These are phyloP conservation scores for Lyophyllum decastes DNA, from an alignment of 768 basidiomycete species.

Conservation along the genomic window DNA sequence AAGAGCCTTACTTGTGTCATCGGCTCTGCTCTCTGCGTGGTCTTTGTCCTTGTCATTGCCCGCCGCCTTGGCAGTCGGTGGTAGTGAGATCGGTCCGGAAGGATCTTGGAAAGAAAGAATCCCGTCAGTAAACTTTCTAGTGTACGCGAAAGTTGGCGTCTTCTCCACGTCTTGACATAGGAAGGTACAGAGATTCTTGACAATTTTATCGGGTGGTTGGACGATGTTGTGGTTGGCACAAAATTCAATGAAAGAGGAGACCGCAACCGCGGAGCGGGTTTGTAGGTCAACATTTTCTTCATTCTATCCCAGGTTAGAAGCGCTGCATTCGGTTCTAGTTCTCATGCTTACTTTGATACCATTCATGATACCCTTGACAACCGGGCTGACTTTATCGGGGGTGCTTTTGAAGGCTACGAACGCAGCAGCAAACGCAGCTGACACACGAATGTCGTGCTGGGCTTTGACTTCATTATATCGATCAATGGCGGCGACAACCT, in stretches of 20 bases:
- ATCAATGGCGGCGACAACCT: conserved; percentile 70
- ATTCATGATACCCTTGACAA: conserved; percentile 97
- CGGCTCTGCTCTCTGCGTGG: conserved; percentile 41
- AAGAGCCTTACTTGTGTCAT: conserved; percentile 62
- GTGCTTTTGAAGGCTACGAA: conserved; percentile 85
- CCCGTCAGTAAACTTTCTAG: conserved; percentile 61
- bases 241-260: conserved; percentile 87
- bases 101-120: conserved; percentile 73
- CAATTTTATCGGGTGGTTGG: conserved; percentile 93
- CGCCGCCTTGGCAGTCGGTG: conserved; percentile 31
- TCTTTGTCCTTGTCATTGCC: conserved; percentile 46
- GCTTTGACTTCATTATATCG: conserved; percentile 81
- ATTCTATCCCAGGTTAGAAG: conserved; percentile 44
- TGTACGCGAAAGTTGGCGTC: conserved; percentile 85
- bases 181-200: conserved; percentile 96
- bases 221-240: conserved; percentile 71
- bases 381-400: conserved; percentile 92
- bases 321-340: not conserved
- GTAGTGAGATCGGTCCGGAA: conserved; percentile 28
- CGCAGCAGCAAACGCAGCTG: conserved; percentile 88
- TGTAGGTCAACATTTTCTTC: conserved; percentile 92
- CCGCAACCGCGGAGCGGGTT: conserved; percentile 80
- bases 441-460: conserved; percentile 84
- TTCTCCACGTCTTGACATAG: conserved; percentile 88
- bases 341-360: conserved; percentile 79